Base-by-base conservation (phyloP, 1,284 basidiomycete genomes). In the Puccinia brachypodii region DNA sequence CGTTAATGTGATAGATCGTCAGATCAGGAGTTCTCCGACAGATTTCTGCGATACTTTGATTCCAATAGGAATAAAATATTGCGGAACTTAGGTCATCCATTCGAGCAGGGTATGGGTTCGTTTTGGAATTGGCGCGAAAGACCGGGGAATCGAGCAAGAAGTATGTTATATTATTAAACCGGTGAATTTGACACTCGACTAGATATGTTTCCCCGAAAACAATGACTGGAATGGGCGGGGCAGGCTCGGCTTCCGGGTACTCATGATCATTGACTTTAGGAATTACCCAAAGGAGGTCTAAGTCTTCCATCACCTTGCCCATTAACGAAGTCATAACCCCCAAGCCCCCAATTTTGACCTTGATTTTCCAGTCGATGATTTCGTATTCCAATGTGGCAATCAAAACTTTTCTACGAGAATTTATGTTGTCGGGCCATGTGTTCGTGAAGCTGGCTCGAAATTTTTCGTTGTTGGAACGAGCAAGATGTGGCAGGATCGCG, bases 21-120 rank as follows among this genome's bases (percentile, higher is more conserved):
- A 96, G 91, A 84, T 92, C 91, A 0, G 94, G 92, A 88, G 89
- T 89, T 82, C 94, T 91, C 83, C 93, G 91, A 83, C 96, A 91
- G n/a, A 94, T 92, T 79, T 94, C 92, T 42, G 94, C 94, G 83
- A 96, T 94, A 78, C 94, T 94, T 87, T 96, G 94, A 85, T 96
- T 96, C 94, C 94, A 96, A 31, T 94, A 95, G 76, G 94, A 96
- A 87, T 96, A 96, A 89, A 95, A 96, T 86, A 96, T 96, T 50
- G 94, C 94, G 19, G 94, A 96, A 84, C 92, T 93, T 82, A 96
- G 89, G 86, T 96, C 94, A 87, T 96, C 94, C 94, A 96, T 96
- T 85, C 94, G 93, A 85, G 94, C 92, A 40, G 94, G 94, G 87
- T 96, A 96, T 11, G 94, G 94, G 85, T 96, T 94, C 0, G 94